Base-by-base conservation (phyloP, 1,284 basidiomycete genomes). In the Neolentinus lepideus region DNA sequence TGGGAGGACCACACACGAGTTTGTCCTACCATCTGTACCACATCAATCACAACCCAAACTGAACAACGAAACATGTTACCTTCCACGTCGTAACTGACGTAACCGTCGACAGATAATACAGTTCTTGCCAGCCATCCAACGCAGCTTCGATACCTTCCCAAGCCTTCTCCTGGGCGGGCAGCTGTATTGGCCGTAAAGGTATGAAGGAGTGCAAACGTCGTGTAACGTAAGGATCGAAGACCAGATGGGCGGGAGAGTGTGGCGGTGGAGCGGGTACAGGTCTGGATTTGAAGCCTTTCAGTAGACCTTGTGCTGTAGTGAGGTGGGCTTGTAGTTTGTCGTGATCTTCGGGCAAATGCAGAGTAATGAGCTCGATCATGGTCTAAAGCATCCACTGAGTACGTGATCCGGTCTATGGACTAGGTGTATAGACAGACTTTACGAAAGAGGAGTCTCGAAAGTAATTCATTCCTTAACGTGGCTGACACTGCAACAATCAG, bases 121-220 rank as follows among this genome's bases (percentile, higher is more conserved):
- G 63, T 58, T 88, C 81, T 14, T 79, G 72, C 69, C 84, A 79
- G 2, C 80, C 82, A 47, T 81, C 74, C 2, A 91, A 59, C 8
- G 89, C 65, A 0, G 63, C 67, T 3, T 71, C 66, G 1, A 91
- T 60, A 0, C 73, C 68, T 16, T 73, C 62, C 81, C 85, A 91
- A 0, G 78, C 80, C 2, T 76, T 67, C 12, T 73, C 67, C 47
- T 78, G 71, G 1, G 74, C 61, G 0, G 83, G 83, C 0, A 88
- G 64, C 2, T 75, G 67, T 16, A 90, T 71, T 2, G 83, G 70
- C 14, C 85, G 80, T 6, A 90, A 79, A 0, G 92, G 92, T 65
- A 91, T 84, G 58, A 80, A 83, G 36, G 85, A 86, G 25, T 85
- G 84, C 0, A 94, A 74, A 51, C 79, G 76, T 4, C 90, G 81